These are phyloP conservation scores for Beauveria varroae DNA, from an alignment of 2,329 filamentous ascomycete genomes.

Conservation along the genomic window DNA sequence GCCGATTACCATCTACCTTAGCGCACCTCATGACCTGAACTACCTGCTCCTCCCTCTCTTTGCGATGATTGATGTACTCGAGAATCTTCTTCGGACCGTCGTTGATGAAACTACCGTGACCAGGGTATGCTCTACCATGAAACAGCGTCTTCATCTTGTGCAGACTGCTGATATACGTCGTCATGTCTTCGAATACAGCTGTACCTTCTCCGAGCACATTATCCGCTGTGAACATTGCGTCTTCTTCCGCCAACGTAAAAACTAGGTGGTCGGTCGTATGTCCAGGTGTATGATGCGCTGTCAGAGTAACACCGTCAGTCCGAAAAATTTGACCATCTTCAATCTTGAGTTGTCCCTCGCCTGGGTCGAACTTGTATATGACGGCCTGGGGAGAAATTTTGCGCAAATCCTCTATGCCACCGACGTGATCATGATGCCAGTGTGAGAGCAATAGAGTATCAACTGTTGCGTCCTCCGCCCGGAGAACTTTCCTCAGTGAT, in stretches of 20 bases:
- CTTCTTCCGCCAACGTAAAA: slow-evolving; percentile 68
- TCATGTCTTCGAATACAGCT: slow-evolving; percentile 73
- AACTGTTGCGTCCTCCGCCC: slow-evolving; percentile 60
- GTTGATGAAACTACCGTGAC: slow-evolving; percentile 73
- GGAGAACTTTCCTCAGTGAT: slow-evolving; percentile 56
- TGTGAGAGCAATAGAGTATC: slow-evolving; percentile 74
- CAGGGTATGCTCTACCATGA: slow-evolving; percentile 69
- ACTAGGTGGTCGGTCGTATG: slow-evolving; percentile 80
- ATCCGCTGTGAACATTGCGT: slow-evolving; percentile 82
- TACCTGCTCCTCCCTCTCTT: slow-evolving; percentile 72
- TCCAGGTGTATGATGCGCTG: slow-evolving; percentile 53
- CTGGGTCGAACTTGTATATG: slow-evolving; percentile 60
- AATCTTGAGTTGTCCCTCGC: slow-evolving; percentile 36
- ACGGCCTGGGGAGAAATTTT: slow-evolving; percentile 52
- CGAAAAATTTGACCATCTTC: slow-evolving; percentile 46
- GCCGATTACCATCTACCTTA: slow-evolving; percentile 16
- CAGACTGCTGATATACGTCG: slow-evolving; percentile 60
- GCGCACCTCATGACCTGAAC: slow-evolving; percentile 49
- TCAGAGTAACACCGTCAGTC: slow-evolving; percentile 57
- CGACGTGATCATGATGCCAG: slow-evolving; percentile 84
- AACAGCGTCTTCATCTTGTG: slow-evolving; percentile 61
- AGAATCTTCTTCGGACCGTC: slow-evolving; percentile 63
- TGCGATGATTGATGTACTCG: slow-evolving; percentile 79
- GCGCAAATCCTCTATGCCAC: slow-evolving; percentile 65
- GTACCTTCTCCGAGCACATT: slow-evolving; percentile 85